Percentiles rank a stretch among this genome's conserved stretches.
phyloP scores from a whole-genome alignment of 257 asterid species.

The Ophiorrhiza pumila region DNA sequence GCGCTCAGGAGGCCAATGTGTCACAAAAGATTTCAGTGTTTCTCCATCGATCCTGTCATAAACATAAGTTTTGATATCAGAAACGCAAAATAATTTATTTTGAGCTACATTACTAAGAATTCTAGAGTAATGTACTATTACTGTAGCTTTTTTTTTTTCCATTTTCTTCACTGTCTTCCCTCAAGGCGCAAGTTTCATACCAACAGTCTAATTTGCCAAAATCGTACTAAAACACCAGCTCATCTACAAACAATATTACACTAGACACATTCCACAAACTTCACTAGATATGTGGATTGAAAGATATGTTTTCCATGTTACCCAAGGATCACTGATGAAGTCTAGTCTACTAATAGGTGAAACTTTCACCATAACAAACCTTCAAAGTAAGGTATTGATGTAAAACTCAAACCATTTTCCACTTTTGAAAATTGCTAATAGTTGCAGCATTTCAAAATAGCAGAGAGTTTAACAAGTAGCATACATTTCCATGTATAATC shows the following conservation, averaged over 20 bases:
- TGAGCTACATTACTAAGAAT: neutral
- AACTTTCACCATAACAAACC: neutral
- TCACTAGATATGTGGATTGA: neutral
- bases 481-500: neutral
- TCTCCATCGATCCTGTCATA: constrained; percentile 73
- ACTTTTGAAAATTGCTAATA: neutral
- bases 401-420: too few species aligned
- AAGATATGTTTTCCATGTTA: neutral
- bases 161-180: neutral
- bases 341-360: neutral
- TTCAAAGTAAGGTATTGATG: neutral
- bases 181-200: neutral
- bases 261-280: neutral
- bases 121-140: neutral
- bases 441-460: neutral
- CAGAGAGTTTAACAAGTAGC: neutral
- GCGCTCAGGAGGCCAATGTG: constrained; percentile 70
- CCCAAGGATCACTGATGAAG: neutral
- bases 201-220: neutral
- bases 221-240: neutral
- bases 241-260: neutral
- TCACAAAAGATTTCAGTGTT: constrained; percentile 56
- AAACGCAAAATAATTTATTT: neutral
- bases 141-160: neutral
- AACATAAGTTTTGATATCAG: constrained; percentile 7